These are phyloP conservation scores for Scleroderma bovista DNA, from an alignment of 768 basidiomycete genomes.

Conservation along the genomic window DNA sequence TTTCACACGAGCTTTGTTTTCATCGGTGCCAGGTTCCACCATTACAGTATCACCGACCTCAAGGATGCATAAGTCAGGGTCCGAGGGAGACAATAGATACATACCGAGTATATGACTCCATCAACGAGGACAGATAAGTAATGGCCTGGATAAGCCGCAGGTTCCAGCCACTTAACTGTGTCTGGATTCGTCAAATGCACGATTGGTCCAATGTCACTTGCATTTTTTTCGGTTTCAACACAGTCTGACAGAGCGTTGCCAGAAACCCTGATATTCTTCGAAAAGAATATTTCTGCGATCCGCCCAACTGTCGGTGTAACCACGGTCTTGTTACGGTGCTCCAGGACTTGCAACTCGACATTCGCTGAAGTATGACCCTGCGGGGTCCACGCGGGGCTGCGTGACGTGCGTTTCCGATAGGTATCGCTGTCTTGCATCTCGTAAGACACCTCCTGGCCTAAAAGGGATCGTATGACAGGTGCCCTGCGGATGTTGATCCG, in stretches of 20 bases:
- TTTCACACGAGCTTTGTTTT: constrained; percentile 34
- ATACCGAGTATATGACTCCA: constrained; percentile 50
- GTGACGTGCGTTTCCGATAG: constrained; percentile 5
- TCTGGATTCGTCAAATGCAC: constrained; percentile 28
- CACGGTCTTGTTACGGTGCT: constrained; percentile 31
- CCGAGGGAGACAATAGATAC: constrained; percentile 10
- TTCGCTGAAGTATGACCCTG: constrained; percentile 9
- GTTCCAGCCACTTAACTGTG: constrained; percentile 30
- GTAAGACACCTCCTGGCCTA: constrained; percentile 23
- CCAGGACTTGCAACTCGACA: constrained; percentile 30
- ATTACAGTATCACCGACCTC: constrained; percentile 62
- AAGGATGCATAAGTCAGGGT: constrained; percentile 6
- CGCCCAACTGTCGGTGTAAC: constrained; percentile 45
- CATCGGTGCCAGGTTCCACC: constrained; percentile 53
- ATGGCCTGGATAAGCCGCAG: constrained; percentile 21
- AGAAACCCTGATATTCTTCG: constrained; percentile 37
- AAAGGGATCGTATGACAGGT: constrained; percentile 35
- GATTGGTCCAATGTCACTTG: constrained; percentile 6
- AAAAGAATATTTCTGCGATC: constrained; percentile 43
- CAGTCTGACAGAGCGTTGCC: constrained; percentile 28
- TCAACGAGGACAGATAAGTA: constrained; percentile 51
- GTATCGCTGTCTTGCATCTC: constrained; percentile 9
- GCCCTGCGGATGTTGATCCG: constrained; percentile 33
- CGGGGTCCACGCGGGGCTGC: constrained; percentile 9
- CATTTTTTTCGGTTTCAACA: constrained; percentile 11